A percentile compares a stretch with the other conserved stretches of the same genome.
phyloP scores from a whole-genome alignment of 495 filamentous ascomycete species.

The Letharia columbiana region DNA sequence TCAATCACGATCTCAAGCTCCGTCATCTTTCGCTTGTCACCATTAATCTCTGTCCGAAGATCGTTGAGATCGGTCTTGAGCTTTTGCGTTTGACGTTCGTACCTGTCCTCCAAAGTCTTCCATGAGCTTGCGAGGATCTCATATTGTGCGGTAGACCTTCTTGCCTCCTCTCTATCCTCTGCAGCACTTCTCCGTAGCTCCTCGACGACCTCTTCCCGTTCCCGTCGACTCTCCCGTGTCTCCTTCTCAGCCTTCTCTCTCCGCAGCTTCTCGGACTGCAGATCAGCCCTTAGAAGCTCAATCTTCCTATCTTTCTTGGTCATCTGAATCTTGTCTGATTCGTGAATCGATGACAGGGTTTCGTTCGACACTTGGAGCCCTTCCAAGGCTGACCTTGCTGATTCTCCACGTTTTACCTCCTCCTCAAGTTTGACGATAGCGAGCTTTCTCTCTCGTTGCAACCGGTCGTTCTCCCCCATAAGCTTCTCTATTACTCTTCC shows the following conservation, averaged over 20 bases:
- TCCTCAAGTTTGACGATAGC: constrained; percentile 47
- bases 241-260: constrained; percentile 54
- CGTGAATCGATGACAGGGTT: constrained; percentile 51
- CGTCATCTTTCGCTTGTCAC: constrained; percentile 48
- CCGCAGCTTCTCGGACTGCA: constrained; percentile 57
- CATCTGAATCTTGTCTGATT: constrained; percentile 63
- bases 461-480: constrained; percentile 78
- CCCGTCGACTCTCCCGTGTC: constrained; percentile 54
- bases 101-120: constrained; percentile 55
- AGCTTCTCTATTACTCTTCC: constrained; percentile 87
- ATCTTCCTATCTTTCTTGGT: constrained; percentile 73
- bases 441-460: constrained; percentile 70
- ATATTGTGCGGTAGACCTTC: constrained; percentile 50
- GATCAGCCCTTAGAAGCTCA: constrained; percentile 57
- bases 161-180: constrained; percentile 50
- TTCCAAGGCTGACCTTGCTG: constrained; percentile 62
- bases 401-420: constrained; percentile 51
- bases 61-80: constrained; percentile 44
- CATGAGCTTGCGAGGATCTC: constrained; percentile 61
- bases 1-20: constrained; percentile 57
- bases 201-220: constrained; percentile 46
- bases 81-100: constrained; percentile 42
- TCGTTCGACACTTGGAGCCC: constrained; percentile 67
- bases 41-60: constrained; percentile 35
- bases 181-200: constrained; percentile 53